These are phyloP conservation scores for Hibiscus mutabilis DNA, from an alignment of 345 rosid genomes.

Conservation along the genomic window DNA sequence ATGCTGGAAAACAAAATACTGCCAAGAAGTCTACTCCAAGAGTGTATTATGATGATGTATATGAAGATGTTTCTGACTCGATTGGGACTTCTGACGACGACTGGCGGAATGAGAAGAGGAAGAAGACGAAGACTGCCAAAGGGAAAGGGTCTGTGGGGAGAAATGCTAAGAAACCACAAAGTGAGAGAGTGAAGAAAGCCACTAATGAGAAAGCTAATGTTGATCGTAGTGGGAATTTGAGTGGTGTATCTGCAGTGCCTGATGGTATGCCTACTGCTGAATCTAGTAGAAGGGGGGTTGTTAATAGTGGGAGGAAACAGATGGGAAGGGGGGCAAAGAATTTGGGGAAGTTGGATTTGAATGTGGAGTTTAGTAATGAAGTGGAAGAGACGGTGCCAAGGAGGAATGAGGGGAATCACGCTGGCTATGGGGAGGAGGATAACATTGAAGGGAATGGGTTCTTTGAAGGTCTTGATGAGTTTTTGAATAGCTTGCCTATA, in stretches of 20 bases:
- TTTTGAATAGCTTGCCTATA: not conserved
- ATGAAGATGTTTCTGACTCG: not conserved
- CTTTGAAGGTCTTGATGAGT: not conserved
- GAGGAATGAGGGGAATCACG: too few relatives aligned
- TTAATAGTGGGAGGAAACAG: not conserved
- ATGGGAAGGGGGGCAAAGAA: not conserved
- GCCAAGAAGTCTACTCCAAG: too few relatives aligned
- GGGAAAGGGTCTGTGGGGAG: not conserved
- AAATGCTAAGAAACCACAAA: not conserved
- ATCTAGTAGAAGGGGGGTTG: not conserved
- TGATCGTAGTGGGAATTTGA: not conserved
- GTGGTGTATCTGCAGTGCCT: not conserved
- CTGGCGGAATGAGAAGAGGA: not conserved
- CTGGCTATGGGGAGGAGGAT: too few relatives aligned
- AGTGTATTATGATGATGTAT: too few relatives aligned
- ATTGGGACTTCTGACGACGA: not conserved
- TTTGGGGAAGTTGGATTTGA: too few relatives aligned
- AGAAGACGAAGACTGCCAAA: not conserved
- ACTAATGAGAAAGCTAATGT: not conserved
- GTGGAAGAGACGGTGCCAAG: too few relatives aligned
- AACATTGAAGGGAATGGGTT: too few relatives aligned
- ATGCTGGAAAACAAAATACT: too few relatives aligned
- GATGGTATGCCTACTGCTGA: not conserved
- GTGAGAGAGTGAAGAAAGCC: not conserved
- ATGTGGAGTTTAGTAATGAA: too few relatives aligned